Conservation (phyloP, 73 alveolate species). For the Blepharisma stoltei region DNA sequence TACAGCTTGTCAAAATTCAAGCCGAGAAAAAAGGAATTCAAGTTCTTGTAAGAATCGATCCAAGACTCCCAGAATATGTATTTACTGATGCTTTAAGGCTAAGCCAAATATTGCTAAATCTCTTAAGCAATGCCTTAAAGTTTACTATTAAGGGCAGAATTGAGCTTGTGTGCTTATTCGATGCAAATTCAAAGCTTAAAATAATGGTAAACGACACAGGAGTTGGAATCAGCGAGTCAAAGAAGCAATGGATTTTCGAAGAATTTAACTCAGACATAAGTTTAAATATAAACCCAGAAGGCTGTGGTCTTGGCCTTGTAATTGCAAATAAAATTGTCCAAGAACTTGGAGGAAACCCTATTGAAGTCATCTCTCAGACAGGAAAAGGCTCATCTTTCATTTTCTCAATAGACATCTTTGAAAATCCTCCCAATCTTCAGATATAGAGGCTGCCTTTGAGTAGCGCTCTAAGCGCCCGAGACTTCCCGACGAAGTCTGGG, state of each 20-base stretch:
- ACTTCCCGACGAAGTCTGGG: no score
- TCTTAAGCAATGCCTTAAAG: conserved; percentile 45
- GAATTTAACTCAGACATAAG: not conserved
- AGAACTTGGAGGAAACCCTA: not conserved
- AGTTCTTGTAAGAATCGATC: no score
- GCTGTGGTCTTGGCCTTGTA: not conserved
- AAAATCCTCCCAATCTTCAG: not conserved
- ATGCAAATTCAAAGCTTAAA: not conserved
- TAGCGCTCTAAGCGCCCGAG: no score
- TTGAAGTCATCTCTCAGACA: not conserved
- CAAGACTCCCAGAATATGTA: conserved; percentile 12
- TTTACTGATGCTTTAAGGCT: conserved; percentile 37
- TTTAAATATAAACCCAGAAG: conserved; percentile 1
- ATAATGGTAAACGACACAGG: not conserved
- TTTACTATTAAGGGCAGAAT: conserved; percentile 46
- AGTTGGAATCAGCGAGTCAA: not conserved
- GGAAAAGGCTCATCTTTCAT: conserved; percentile 4
- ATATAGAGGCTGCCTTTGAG: no score
- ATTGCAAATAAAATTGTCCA: not conserved
- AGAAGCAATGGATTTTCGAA: not conserved
- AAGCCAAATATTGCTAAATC: conserved; percentile 40
- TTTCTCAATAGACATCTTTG: not conserved
- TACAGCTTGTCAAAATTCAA: no score
- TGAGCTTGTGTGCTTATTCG: not conserved
- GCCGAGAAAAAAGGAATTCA: no score